Conservation (phyloP, 305 asterid species). For the Plantago lanceolata region DNA sequence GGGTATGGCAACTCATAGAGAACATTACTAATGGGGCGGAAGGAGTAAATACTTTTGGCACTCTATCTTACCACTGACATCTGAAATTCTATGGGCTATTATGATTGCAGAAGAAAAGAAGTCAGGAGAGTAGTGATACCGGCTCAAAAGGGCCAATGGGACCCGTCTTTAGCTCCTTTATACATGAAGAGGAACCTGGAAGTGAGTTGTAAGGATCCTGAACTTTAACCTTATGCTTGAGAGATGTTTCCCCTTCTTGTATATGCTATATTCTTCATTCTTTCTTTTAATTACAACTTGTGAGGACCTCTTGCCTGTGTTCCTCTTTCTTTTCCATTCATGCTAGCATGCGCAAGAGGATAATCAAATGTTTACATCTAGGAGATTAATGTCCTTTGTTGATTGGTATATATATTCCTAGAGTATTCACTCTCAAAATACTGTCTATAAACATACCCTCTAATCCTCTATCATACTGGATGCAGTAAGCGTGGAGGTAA, state of each 20-base stretch:
- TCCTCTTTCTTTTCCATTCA: conserved; percentile 1
- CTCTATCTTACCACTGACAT: not conserved
- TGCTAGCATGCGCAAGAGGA: not conserved
- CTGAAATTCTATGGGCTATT: conserved; percentile 10
- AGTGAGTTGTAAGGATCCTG: conserved; percentile 64
- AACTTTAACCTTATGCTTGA: conserved; percentile 13
- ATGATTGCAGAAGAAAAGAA: conserved; percentile 46
- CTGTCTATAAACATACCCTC: not conserved
- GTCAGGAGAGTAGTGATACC: conserved; percentile 37
- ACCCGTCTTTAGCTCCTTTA: conserved; percentile 79
- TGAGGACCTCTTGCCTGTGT: not conserved
- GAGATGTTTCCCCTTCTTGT: not conserved
- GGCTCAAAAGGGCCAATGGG: conserved; percentile 85
- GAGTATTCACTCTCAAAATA: not conserved
- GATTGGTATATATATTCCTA: not conserved
- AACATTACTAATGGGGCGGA: not conserved
- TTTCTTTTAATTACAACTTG: not conserved
- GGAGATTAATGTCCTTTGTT: not conserved
- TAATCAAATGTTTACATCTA: not conserved
- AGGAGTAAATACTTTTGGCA: not conserved
- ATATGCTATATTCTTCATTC: not conserved
- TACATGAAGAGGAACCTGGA: conserved; percentile 69
- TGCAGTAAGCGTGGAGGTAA: not conserved
- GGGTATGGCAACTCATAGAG: not conserved
- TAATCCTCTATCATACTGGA: not conserved